Conservation (phyloP, 1,284 basidiomycete species). For the Heterobasidion annosum region DNA sequence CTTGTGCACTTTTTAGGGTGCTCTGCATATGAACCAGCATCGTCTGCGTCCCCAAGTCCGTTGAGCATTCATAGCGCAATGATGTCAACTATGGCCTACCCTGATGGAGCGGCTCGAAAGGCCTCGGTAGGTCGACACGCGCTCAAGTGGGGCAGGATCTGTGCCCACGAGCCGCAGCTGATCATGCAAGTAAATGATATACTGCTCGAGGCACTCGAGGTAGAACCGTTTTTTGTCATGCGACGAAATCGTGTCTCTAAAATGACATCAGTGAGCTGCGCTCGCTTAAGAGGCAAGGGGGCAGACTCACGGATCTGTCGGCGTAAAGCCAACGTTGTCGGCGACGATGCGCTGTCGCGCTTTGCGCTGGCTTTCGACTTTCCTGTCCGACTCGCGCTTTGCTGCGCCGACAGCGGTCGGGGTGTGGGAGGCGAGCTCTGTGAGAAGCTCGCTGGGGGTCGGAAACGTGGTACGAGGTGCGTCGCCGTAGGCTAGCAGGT, state of each 20-base stretch:
- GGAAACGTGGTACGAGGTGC: slow-evolving; percentile 33
- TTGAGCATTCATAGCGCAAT: background rate
- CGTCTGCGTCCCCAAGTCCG: slow-evolving; percentile 17
- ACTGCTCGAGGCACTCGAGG: slow-evolving; percentile 62
- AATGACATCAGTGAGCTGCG: background rate
- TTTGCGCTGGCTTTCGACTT: slow-evolving; percentile 36
- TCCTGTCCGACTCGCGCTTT: slow-evolving; percentile 8
- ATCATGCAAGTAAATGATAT: slow-evolving; percentile 55
- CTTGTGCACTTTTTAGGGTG: slow-evolving; percentile 36
- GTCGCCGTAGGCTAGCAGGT: slow-evolving; percentile 18
- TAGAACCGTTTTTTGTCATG: slow-evolving; percentile 72
- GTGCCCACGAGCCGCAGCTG: slow-evolving; percentile 43
- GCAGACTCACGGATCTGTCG: slow-evolving; percentile 46
- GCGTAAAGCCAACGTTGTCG: slow-evolving; percentile 44
- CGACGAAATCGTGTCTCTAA: slow-evolving; percentile 57
- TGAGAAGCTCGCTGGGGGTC: slow-evolving; percentile 57
- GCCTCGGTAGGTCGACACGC: slow-evolving; percentile 44
- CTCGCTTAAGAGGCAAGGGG: background rate
- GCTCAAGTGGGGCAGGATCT: slow-evolving; percentile 26
- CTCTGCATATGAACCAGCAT: slow-evolving; percentile 61
- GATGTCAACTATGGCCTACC: slow-evolving; percentile 16
- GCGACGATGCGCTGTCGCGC: slow-evolving; percentile 43
- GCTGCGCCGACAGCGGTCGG: background rate
- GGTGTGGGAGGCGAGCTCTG: slow-evolving; percentile 22
- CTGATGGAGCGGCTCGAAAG: slow-evolving; percentile 48